These are phyloP conservation scores for Cyclotella sp. DNA, from an alignment of 108 stramenopile genomes.

Conservation along the genomic window DNA sequence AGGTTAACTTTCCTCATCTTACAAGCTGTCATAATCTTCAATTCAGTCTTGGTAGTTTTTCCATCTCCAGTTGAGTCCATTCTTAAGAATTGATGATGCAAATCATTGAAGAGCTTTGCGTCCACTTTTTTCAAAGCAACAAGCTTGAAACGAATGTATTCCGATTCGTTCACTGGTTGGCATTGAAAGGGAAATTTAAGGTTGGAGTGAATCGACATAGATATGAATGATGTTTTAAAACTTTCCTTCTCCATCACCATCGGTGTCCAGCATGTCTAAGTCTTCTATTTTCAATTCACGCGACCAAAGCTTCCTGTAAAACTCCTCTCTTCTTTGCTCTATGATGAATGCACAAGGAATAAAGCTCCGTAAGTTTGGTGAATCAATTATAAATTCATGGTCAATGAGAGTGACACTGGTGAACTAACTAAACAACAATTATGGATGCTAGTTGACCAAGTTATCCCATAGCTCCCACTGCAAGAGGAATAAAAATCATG, in stretches of 20 bases:
- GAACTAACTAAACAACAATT: conserved; percentile 33
- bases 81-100: conserved; percentile 61
- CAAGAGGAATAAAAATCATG: conserved; percentile 64
- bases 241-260: conserved; percentile 53
- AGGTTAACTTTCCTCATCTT: conserved; percentile 48
- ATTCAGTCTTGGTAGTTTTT: conserved; percentile 55
- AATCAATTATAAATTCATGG: no score
- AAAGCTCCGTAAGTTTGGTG: no score
- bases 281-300: conserved; percentile 63
- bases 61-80: conserved; percentile 63
- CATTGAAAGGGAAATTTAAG: neutral
- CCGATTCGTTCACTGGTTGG: conserved; percentile 56
- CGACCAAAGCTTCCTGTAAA: conserved; percentile 38
- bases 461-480: conserved; percentile 66
- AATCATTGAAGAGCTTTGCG: conserved; percentile 58
- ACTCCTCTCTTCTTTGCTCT: conserved; percentile 27
- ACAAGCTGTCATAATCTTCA: conserved; percentile 52
- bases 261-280: conserved; percentile 43
- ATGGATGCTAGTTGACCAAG: conserved; percentile 56
- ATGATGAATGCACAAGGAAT: no score
- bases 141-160: conserved; percentile 84
- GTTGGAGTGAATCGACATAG: neutral
- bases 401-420: no score
- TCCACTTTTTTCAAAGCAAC: conserved; percentile 83
- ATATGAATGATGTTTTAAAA: neutral